These are phyloP conservation scores for Neonectria coccinea DNA, from an alignment of 2,329 filamentous ascomycete genomes.

Conservation along the genomic window DNA sequence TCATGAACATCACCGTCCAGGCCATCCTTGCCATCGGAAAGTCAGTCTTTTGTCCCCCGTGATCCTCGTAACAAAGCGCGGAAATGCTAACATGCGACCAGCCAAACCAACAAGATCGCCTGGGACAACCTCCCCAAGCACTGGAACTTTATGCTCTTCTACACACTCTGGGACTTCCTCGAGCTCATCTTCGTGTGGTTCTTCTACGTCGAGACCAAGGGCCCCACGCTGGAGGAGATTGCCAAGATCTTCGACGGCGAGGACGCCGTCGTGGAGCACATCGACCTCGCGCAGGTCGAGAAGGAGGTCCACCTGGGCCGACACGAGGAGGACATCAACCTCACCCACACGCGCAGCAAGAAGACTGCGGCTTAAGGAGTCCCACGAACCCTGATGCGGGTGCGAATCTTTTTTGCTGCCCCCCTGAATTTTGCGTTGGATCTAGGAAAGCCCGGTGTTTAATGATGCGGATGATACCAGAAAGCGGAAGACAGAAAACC, in stretches of 20 bases:
- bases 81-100: conserved; percentile 39
- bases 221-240: conserved; percentile 71
- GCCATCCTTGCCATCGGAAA: conserved; percentile 71
- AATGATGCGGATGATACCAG: conserved; percentile 8
- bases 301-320: conserved; percentile 58
- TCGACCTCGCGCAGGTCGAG: conserved; percentile 66
- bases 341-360: conserved; percentile 19
- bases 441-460: not conserved
- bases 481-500: conserved; percentile 2
- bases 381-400: not conserved
- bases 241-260: conserved; percentile 78
- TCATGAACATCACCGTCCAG: conserved; percentile 74
- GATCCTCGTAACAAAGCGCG: not conserved
- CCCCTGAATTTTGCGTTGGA: not conserved
- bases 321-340: conserved; percentile 40
- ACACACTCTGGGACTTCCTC: conserved; percentile 71
- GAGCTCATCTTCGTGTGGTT: conserved; percentile 73
- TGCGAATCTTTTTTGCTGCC: not conserved
- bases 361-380: conserved; percentile 35
- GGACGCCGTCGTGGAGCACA: conserved; percentile 63
- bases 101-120: conserved; percentile 73
- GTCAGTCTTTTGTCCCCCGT: conserved; percentile 53
- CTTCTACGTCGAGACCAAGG: conserved; percentile 77
- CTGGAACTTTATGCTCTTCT: conserved; percentile 76
- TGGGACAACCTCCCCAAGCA: conserved; percentile 69